Conservation (phyloP, 768 basidiomycete genomes). For the Suillus americanus region DNA sequence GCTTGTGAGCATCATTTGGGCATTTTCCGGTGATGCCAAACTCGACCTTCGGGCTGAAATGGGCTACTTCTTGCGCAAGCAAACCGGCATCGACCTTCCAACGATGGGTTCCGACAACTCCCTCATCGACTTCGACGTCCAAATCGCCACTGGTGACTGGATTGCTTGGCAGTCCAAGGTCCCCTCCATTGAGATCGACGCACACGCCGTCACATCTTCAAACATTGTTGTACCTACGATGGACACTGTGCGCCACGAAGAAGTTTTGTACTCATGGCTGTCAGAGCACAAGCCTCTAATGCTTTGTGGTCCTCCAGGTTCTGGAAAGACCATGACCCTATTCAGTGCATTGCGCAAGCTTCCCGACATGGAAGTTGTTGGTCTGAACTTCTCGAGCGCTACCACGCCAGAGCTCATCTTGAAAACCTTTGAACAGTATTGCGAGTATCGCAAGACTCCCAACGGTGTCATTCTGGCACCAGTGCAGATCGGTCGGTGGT, state of each 20-base stretch:
- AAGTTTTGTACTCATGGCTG: slow-evolving; percentile 97
- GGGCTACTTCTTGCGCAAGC: slow-evolving; percentile 82
- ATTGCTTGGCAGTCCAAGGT: slow-evolving; percentile 88
- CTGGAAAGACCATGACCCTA: slow-evolving; percentile 99
- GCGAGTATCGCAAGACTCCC: slow-evolving; percentile 97
- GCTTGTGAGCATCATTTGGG: slow-evolving; percentile 93
- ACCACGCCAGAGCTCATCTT: slow-evolving; percentile 97
- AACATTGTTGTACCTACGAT: slow-evolving; percentile 98
- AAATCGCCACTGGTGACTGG: slow-evolving; percentile 86
- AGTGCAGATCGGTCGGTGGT: slow-evolving; percentile 93
- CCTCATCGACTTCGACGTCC: slow-evolving; percentile 94
- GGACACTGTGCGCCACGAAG: slow-evolving; percentile 98
- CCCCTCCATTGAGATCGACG: slow-evolving; percentile 94
- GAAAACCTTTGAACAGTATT: slow-evolving; percentile 99
- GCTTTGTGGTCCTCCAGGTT: slow-evolving; percentile 99
- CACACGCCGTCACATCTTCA: slow-evolving; percentile 92
- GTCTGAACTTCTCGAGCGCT: slow-evolving; percentile 98
- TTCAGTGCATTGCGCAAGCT: slow-evolving; percentile 97
- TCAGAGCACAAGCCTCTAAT: slow-evolving; percentile 98
- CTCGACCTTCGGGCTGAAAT: slow-evolving; percentile 85
- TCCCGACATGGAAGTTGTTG: slow-evolving; percentile 98
- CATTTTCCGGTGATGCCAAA: slow-evolving; percentile 96
- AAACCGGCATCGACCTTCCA: slow-evolving; percentile 90
- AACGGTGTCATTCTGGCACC: slow-evolving; percentile 97
- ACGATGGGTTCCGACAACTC: slow-evolving; percentile 72